Base-by-base conservation (phyloP, 164 flowering plant species). In the Vitis riparia region DNA sequence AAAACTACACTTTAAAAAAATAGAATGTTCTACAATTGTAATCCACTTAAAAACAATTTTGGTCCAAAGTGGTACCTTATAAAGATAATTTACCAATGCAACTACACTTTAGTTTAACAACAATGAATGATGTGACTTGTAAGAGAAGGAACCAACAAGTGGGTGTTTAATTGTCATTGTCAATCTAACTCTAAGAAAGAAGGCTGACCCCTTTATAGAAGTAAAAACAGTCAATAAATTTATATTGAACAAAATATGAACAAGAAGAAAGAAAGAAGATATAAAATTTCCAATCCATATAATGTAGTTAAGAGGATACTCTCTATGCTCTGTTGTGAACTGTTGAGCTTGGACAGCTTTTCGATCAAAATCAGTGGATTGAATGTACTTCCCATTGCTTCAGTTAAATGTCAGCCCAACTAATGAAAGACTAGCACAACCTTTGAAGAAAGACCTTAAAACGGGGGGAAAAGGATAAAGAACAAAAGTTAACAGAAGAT, bases 321-420 rank as follows among this genome's bases (percentile, higher is more conserved):
- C 76, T 92, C 97, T 68, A 92, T 91, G 84, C 98, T 94, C 63
- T 90, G 89, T 71, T 91, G 97, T 63, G 97, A 84, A 72, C 62
- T 85, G 79, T 92, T 92, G 71, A 94, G 97, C 85, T 82, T 89
- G 61, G 90, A 78, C 37, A 94, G 89, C 85, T 94, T 94, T 32
- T 92, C 97, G 71, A 88, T 90, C 78, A 94, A 77, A 82, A 92
- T 87, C 67, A 89, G 93, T 8, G 92, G 85, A 80, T 94, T 92
- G 71, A 92, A 94, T 69, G 89, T 82, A 69, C 95, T 85, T 19
- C 84, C 89, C 98, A 94, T 94, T 68, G 68, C 74, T 65, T 63
- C 74, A 17, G 30, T 57, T 11, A 67, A 66, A 55, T 59, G 64
- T 32, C 68, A 19, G 59, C 50, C 64, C 65, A 75, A 63, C 69